Percentiles rank a stretch among this genome's conserved stretches.
Conservation (phyloP, 2,329 filamentous ascomycete species). For the Fonsecaea erecta region DNA sequence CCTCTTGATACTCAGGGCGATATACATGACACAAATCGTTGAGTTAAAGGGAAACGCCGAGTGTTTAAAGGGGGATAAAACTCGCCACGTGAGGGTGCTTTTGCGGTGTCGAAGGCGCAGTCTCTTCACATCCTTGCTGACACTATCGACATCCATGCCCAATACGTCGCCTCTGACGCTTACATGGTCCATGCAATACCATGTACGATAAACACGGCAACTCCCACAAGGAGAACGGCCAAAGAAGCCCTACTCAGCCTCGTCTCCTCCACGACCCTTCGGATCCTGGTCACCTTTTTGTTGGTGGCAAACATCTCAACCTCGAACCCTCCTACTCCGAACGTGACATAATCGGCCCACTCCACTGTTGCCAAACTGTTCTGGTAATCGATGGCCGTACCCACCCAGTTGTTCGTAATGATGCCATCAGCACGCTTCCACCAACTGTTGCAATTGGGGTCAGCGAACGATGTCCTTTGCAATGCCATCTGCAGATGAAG, state of each 20-base stretch:
- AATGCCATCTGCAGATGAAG: constrained; percentile 41
- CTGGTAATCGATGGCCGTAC: constrained; percentile 62
- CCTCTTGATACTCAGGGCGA: not conserved
- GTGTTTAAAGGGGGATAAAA: not conserved
- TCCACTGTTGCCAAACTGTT: constrained; percentile 41
- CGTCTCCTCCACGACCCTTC: constrained; percentile 25
- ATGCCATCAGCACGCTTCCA: constrained; percentile 60
- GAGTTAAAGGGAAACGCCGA: not conserved
- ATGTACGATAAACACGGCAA: constrained; percentile 13
- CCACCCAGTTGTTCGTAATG: constrained; percentile 63
- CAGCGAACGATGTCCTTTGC: constrained; percentile 55
- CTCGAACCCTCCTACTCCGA: constrained; percentile 38
- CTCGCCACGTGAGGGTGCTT: not conserved
- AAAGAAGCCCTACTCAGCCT: constrained; percentile 19
- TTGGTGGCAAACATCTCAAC: constrained; percentile 37
- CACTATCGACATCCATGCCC: not conserved
- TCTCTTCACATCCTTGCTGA: not conserved
- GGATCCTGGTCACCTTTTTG: constrained; percentile 26
- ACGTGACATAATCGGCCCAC: constrained; percentile 42
- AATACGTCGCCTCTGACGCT: not conserved
- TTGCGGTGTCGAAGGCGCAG: not conserved
- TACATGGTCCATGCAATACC: constrained; percentile 8
- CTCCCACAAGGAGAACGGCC: constrained; percentile 11
- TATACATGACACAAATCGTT: not conserved
- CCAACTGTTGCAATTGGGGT: constrained; percentile 60